Base-by-base conservation (phyloP, 2,329 filamentous ascomycete genomes). In the Calycina marina region DNA sequence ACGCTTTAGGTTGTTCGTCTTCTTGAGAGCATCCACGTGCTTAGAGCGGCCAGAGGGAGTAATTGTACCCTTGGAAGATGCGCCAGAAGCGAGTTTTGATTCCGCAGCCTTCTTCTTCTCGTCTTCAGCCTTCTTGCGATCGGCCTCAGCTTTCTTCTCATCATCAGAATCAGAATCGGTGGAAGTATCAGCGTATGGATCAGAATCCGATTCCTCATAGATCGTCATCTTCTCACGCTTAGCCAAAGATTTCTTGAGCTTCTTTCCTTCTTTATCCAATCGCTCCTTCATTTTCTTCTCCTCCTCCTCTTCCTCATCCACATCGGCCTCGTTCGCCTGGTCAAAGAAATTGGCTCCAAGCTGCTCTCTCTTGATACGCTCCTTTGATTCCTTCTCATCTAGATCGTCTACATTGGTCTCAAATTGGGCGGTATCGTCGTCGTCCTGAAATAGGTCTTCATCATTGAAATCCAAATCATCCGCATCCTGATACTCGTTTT, bases 181-280 rank as follows among this genome's bases (percentile, higher is more conserved):
- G 39, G 65, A 70, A 45, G 71, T 58, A 36, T 65, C 60, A 26
- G 64, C 25, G 43, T 69, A 72, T 9, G 67, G 67, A 49, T 75
- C 68, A 18, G 60, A 60, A 31, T 65, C 69, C 31, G 83, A 81
- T 42, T 74, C 79, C 47, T 82, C 81, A 50, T 93, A 93, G 40
- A 90, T 80, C 43, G 74, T 77, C 44, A 92, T 82, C 54, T 83
- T 80, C 56, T 94, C 90, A 32, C 82, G 71, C 57, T 81, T 88
- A 45, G 78, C 75, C 8, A 96, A 65, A 8, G 79, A 75, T 56
- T 92, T 93, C 37, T 80, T 75, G 4, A 85, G 68, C 28, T 70
- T 65, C 54, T 88, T 92, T 39, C 84, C 80, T 35, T 79, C 67
- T 40, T 73, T 70, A 53, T 75, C 80, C 40, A 72, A 63, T 38